These are phyloP conservation scores for Crassisporium funariophilum DNA, from an alignment of 768 basidiomycete species.

Conservation along the genomic window DNA sequence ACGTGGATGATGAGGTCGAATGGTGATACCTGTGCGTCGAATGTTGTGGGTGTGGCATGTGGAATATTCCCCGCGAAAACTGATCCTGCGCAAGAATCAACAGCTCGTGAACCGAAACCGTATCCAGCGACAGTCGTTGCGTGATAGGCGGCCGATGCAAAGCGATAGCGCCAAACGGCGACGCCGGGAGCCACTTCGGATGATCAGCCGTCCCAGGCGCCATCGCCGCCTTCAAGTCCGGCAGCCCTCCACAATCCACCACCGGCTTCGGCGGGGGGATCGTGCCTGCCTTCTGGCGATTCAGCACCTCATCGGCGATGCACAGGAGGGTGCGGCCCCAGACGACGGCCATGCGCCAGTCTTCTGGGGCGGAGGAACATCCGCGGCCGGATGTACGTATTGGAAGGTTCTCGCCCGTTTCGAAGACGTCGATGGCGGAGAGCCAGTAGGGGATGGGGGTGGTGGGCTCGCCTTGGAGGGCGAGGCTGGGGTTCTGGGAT, in stretches of 20 bases:
- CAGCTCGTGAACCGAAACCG: conserved; percentile 49
- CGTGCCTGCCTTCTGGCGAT: conserved; percentile 23
- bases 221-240: too few species aligned
- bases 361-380: conserved; percentile 38
- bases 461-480: conserved; percentile 55
- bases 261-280: too few species aligned
- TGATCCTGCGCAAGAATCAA: conserved; percentile 68
- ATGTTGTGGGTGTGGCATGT: conserved; percentile 59
- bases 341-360: conserved; percentile 69
- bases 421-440: conserved; percentile 70
- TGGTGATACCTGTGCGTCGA: not conserved
- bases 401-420: conserved; percentile 66
- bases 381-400: conserved; percentile 39
- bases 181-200: conserved; percentile 52
- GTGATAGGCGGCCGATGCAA: conserved; percentile 47
- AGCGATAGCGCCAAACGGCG: conserved; percentile 44
- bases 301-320: conserved; percentile 55
- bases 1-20: not conserved
- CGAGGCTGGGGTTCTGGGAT: conserved; percentile 50
- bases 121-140: conserved; percentile 46
- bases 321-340: conserved; percentile 69
- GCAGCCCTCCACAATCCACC: too few species aligned
- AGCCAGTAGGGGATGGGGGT: conserved; percentile 60
- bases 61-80: conserved; percentile 68
- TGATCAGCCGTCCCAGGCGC: conserved; percentile 37